Conservation (phyloP, 768 basidiomycete species). For the Boletus insuetus region DNA sequence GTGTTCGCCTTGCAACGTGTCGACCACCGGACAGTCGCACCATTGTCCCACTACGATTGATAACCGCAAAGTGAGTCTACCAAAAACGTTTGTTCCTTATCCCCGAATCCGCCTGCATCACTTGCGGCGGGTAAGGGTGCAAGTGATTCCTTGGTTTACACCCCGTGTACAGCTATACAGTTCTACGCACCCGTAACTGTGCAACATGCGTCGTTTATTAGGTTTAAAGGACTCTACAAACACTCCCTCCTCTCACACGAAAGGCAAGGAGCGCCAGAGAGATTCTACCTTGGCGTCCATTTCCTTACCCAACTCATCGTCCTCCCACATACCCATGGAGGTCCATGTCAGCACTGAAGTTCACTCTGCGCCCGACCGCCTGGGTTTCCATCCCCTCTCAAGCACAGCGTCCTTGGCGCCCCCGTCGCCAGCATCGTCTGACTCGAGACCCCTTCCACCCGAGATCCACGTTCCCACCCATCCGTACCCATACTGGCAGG, state of each 20-base stretch:
- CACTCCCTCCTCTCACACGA: conserved; percentile 7
- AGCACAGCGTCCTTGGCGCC: conserved; percentile 17
- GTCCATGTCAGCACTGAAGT: conserved; percentile 31
- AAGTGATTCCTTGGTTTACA: conserved; percentile 12
- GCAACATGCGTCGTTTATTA: conserved; percentile 31
- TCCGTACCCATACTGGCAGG: conserved; percentile 36
- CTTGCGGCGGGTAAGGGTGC: conserved; percentile 19
- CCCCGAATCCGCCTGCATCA: conserved; percentile 9
- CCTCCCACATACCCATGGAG: conserved; percentile 16
- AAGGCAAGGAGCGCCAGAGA: conserved; percentile 27
- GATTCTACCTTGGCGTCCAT: conserved; percentile 4
- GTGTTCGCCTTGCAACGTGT: background rate
- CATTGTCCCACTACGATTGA: conserved; percentile 6
- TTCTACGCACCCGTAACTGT: conserved; percentile 2
- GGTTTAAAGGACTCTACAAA: conserved; percentile 26
- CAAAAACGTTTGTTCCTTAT: conserved; percentile 1
- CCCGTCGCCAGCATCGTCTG: conserved; percentile 22
- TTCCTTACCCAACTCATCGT: conserved; percentile 2
- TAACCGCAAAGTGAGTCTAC: conserved; percentile 13
- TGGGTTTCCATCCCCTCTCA: conserved; percentile 15
- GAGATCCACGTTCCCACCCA: conserved; percentile 33
- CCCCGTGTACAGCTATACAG: conserved; percentile 12
- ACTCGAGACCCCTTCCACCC: conserved; percentile 24
- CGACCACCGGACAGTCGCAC: background rate
- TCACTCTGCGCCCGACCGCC: conserved; percentile 18